phyloP scores from a whole-genome alignment of 2,329 filamentous ascomycete species.

The Cordyceps tenuipes region DNA sequence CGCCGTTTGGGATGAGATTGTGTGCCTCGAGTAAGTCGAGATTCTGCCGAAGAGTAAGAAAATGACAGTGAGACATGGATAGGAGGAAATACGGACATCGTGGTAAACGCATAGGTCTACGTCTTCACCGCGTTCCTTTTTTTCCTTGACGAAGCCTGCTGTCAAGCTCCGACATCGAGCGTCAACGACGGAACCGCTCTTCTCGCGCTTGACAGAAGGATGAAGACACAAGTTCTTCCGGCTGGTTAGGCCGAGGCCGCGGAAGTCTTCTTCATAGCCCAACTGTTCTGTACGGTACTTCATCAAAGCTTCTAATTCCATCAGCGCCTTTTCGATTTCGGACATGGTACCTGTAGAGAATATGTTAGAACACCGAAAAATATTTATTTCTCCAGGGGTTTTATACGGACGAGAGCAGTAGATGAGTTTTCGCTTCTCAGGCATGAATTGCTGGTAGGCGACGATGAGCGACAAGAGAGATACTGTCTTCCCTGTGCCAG shows the following conservation, averaged over 20 bases:
- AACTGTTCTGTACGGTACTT: constrained; percentile 85
- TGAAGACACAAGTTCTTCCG: constrained; percentile 96
- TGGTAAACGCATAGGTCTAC: constrained; percentile 95
- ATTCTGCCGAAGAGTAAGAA: constrained; percentile 47
- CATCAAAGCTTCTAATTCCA: constrained; percentile 87
- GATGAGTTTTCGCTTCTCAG: constrained; percentile 90
- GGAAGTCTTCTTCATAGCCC: constrained; percentile 86
- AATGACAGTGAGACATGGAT: not conserved
- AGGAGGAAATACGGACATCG: constrained; percentile 50
- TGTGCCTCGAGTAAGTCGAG: constrained; percentile 90
- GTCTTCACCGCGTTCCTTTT: constrained; percentile 89
- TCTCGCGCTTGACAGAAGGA: constrained; percentile 91
- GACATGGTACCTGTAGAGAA: constrained; percentile 74
- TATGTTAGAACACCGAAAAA: not conserved
- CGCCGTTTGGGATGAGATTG: constrained; percentile 86
- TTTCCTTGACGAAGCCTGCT: constrained; percentile 94
- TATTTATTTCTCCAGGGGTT: not conserved
- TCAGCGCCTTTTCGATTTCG: constrained; percentile 95
- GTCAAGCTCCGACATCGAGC: constrained; percentile 93
- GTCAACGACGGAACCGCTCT: constrained; percentile 89
- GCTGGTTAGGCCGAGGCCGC: constrained; percentile 85
- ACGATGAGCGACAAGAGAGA: constrained; percentile 92
- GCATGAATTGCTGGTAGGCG: constrained; percentile 90
- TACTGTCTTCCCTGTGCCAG: constrained; percentile 94
- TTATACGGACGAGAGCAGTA: constrained; percentile 76